A percentile compares a stretch with the other conserved stretches of the same genome.
Evolutionary conservation across 495 filamentous ascomycete species (phyloP).

Genomic region (Geoglossum glabrum): DNA sequence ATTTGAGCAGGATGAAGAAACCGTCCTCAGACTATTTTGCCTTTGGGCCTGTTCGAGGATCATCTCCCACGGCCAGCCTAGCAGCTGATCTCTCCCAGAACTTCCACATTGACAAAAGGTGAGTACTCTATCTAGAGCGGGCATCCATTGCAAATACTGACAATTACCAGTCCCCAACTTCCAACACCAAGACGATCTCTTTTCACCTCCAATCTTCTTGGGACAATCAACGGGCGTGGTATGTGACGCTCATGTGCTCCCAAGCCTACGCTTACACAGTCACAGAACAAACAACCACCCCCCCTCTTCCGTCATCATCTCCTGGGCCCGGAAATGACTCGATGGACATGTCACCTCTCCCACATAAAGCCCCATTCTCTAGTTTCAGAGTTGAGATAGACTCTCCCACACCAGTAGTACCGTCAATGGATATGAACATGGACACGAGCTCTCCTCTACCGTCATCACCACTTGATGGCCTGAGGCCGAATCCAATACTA

Average conservation of each 20-base stretch:
- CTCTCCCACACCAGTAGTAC: conserved; percentile 40
- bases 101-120: conserved; percentile 88
- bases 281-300: conserved; percentile 58
- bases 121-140: conserved; percentile 14
- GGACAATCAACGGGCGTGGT: conserved; percentile 49
- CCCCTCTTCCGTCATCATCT: conserved; percentile 66
- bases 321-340: conserved; percentile 51
- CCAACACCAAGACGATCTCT: conserved; percentile 83
- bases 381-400: conserved; percentile 17
- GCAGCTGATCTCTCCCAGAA: conserved; percentile 91
- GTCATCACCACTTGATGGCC: conserved; percentile 3
- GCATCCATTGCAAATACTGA: conserved; percentile 4
- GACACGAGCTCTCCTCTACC: conserved; percentile 1
- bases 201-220: conserved; percentile 64
- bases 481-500: conserved; percentile 12
- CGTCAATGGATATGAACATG: conserved; percentile 11
- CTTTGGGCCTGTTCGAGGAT: conserved; percentile 52
- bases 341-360: conserved; percentile 91
- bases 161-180: conserved; percentile 54
- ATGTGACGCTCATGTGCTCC: conserved; percentile 19
- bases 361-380: conserved; percentile 61
- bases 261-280: not conserved
- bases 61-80: conserved; percentile 75
- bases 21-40: conserved; percentile 53
- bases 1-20: conserved; percentile 44